Evolutionary conservation across 2,329 filamentous ascomycete genomes (phyloP).

Genomic region (Tolypocladium amazonense): DNA sequence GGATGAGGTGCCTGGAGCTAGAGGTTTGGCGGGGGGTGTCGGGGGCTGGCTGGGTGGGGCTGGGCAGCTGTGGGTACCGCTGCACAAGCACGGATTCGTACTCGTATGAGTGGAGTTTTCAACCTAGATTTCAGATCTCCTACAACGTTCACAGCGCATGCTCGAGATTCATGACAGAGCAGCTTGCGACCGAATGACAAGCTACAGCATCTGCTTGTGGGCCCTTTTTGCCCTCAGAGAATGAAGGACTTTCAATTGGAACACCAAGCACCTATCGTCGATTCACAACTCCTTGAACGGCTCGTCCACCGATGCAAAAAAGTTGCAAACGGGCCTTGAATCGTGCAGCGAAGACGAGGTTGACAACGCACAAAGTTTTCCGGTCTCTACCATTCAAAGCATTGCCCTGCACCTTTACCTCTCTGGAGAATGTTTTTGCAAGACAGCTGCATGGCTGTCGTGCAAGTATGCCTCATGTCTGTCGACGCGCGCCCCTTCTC

Average conservation of each 20-base stretch:
- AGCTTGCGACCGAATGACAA: background rate
- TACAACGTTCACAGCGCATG: background rate
- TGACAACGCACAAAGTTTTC: too few relatives aligned
- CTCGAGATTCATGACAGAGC: background rate
- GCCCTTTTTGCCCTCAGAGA: background rate
- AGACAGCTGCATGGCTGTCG: background rate
- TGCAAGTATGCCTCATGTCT: background rate
- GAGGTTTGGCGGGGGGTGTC: background rate
- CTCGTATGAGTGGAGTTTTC: background rate
- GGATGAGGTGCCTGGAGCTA: background rate
- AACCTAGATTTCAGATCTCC: background rate
- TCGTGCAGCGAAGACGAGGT: too few relatives aligned
- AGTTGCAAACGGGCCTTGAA: background rate
- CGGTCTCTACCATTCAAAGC: background rate
- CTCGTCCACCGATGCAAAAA: background rate
- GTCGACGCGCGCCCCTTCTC: too few relatives aligned
- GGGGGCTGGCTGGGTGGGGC: background rate
- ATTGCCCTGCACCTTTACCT: background rate
- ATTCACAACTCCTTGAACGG: background rate
- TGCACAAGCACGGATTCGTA: background rate
- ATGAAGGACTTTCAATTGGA: background rate
- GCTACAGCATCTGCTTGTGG: background rate
- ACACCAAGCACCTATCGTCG: background rate
- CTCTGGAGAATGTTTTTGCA: too few relatives aligned
- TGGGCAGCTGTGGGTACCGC: background rate